Evolutionary conservation across 768 basidiomycete genomes (phyloP), one percentile per base, ranked within the genome.

Genomic region (Tricholoma saponaceum): DNA sequence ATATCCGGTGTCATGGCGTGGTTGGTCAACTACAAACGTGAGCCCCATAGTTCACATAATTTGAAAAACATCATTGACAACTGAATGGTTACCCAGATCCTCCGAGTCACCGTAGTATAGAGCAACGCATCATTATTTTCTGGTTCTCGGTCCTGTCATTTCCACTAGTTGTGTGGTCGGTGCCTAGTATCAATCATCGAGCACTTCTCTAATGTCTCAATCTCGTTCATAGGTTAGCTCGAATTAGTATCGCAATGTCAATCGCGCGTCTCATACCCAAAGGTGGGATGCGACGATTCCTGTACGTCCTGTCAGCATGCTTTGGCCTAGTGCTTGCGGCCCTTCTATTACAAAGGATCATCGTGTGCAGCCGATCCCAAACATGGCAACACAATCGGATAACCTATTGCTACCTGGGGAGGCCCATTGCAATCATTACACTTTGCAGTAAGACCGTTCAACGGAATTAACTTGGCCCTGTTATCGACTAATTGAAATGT

Each of bases 201-300:
- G n/a, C 3, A 30, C 7, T 32, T 49, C 9, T 12, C 39, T 22
- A 16, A 54, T 54, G 16, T 9, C 52, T 20, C 16, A 46, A 14
- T 22, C 35, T 37, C 39, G n/a, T n/a, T 52, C 14, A 16, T 22
- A 64, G 63, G 63, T 50, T 57, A 12, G 58, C 63, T 9, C 56
- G 60, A 26, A 62, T 64, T 14, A 61, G 62, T 51, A 64, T 64
- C 33, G 62, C 55, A 13, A 55, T 64, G 58, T 64, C 62, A n/a
- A 64, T 64, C 3, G 54, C 55, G 9, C 62, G 62, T 30, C 37
- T 64, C 25, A 51, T 58, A 1, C 46, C 55, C n/a, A 44, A 54
- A 47, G 50, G 55, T 2, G 41, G 53, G 9, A 18, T 18, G 30
- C 58, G 58, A 10, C 25, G 55, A 20, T 28, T 53, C 16, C 22